Evolutionary conservation across 371 early-diverging fungal genomes (phyloP), one percentile per base, ranked within the genome.

Genomic region (Syncephalastrum sp.): DNA sequence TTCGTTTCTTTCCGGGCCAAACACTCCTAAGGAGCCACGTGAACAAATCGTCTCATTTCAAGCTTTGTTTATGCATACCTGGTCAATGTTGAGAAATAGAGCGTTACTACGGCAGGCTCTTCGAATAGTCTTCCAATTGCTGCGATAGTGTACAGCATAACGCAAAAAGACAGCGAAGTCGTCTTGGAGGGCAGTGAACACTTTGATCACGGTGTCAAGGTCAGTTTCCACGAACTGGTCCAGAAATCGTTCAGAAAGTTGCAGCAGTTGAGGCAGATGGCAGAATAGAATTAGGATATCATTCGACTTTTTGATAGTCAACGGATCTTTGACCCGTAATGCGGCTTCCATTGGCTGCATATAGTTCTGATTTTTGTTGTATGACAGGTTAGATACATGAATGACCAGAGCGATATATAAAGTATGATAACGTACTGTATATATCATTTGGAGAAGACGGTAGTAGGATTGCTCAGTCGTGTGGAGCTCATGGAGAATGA

Each of bases 111-210:
- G 50, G 49, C 74, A 74, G 33, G 72, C 70, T 53, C 53, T 61
- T 50, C 67, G 63, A 48, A 77, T 72, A n/a, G 59, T 47, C 49
- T 70, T 73, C 21, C 60, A 60, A 46, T 74, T 63, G 52, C 61
- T 29, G 59, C 67, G 68, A 49, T 74, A 77, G 53, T 77, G 74
- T 43, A 72, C 56, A 27, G 77, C 66, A 59, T 77, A 77, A 59
- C 68, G 63, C 17, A 74, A 46, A 68, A 74, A 77, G 42, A 74
- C 61, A 13, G 61, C 65, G 21, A 71, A 53, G 5, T 61, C 60
- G 15, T 69, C 54, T 19, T 69, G 61, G 3, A 72, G 29, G 14
- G 25, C 13, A 2, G 47, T 46, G 23, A 68, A 68, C 2, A 12
- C 12, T 2, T 33, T 33, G 2, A 33, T 33, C 38, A 33, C 38